Base-by-base conservation (phyloP, 345 rosid species). In the Geranium brycei region DNA sequence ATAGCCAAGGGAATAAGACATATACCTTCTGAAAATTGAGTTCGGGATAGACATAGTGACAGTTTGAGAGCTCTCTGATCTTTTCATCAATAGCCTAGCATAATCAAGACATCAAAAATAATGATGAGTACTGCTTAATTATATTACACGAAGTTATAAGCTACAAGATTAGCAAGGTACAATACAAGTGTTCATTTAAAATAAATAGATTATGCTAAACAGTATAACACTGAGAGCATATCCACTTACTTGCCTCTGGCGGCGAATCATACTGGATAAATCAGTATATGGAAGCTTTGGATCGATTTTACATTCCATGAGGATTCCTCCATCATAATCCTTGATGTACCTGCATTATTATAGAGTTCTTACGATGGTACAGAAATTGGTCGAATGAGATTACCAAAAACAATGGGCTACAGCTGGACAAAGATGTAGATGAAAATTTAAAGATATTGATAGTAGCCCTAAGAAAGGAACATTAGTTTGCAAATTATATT, bases 251-350 rank as follows among this genome's bases (percentile, higher is more conserved):
- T 84, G 87, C 76, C 97, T 86, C 72, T 91, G 97, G 72, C 85
- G 84, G 53, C 87, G 93, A 67, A 95, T 75, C 99, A 91, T 91
- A 41, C 84, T 88, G 35, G 99, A 91, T 69, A 91, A 64, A 81
- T 95, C 87, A 35, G 93, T 95, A 71, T 87, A 95, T 17, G 95
- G 96, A 80, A 95, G 99, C 76, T 91, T 91, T 62, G 96, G 96
- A 78, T 87, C 89, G 62, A 95, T 91, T 82, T 84, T 91, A 81
- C 97, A 95, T 75, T 95, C 99, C 97, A 95, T 95, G 31, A 95
- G 90, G 73, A 95, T 87, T 63, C 96, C 96, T 57, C 99, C 99
- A 76, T 91, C 99, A 84, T 91, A 95, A 68, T 95, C 99, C 81
- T 91, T 95, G 68, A 95, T 91, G 68, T 82, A 91, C 75, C 97